Evolutionary conservation across 495 filamentous ascomycete species (phyloP).

Genomic region (Trypethelium eluteriae): DNA sequence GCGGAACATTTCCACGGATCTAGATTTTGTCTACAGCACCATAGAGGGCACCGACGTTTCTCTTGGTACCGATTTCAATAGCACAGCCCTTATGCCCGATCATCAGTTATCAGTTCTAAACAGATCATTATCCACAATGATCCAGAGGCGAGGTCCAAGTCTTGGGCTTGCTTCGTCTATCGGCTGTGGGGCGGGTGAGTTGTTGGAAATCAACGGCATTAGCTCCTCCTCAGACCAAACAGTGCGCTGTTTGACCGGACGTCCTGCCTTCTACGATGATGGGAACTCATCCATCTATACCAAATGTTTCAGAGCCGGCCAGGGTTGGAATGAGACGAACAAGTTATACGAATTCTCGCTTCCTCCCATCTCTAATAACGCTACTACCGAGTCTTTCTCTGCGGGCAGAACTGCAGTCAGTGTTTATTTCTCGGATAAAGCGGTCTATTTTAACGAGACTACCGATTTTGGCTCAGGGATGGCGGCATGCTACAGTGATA

Average conservation of each 20-base stretch:
- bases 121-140: conserved; percentile 4
- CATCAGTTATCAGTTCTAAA: conserved; percentile 20
- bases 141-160: conserved; percentile 2
- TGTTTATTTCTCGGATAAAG: conserved; percentile 20
- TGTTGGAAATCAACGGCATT: conserved; percentile 6
- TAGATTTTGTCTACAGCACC: neutral
- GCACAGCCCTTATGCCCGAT: neutral
- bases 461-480: conserved; percentile 14
- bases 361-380: conserved; percentile 7
- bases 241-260: neutral
- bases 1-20: conserved; percentile 19
- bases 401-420: conserved; percentile 12
- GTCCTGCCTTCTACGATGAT: neutral
- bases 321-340: conserved; percentile 15
- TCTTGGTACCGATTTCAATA: neutral
- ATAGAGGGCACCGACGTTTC: too few species aligned
- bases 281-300: conserved; percentile 1
- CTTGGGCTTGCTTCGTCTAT: neutral
- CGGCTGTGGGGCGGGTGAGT: conserved; percentile 1
- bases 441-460: conserved; percentile 18
- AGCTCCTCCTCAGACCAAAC: conserved; percentile 8
- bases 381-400: neutral
- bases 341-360: conserved; percentile 17
- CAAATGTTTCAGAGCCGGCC: conserved; percentile 6
- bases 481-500: conserved; percentile 17